A percentile compares a stretch with the other conserved stretches of the same genome.
phyloP scores from a whole-genome alignment of 805 yeast species.

The Lipomyces starkeyi region DNA sequence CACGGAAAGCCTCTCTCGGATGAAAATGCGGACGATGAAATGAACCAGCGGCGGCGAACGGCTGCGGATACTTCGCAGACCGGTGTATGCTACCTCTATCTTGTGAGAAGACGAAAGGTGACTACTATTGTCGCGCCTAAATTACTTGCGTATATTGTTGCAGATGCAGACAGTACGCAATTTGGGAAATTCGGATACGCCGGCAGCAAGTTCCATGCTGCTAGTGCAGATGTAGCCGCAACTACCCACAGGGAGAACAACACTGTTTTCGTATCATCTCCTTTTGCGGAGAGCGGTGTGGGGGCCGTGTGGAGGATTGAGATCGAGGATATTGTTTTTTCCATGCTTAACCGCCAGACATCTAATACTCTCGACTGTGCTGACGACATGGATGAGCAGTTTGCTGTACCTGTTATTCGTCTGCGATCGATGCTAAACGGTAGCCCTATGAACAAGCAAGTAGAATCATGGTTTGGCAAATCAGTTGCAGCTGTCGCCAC shows the following conservation, averaged over 20 bases:
- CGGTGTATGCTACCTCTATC: slow-evolving; percentile 53
- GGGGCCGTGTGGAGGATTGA: slow-evolving; percentile 57
- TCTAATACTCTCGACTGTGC: neutral
- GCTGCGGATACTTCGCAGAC: slow-evolving; percentile 17
- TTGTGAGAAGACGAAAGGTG: slow-evolving; percentile 16
- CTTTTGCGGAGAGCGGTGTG: slow-evolving; percentile 50
- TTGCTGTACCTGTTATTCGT: slow-evolving; percentile 17
- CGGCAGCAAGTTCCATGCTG: slow-evolving; percentile 40
- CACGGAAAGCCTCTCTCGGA: slow-evolving; percentile 41
- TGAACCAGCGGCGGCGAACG: neutral
- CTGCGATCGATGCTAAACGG: slow-evolving; percentile 20
- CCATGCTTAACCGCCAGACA: slow-evolving; percentile 4
- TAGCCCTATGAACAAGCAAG: slow-evolving; percentile 17
- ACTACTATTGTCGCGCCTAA: slow-evolving; percentile 33
- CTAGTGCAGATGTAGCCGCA: slow-evolving; percentile 19
- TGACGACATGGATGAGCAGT: neutral
- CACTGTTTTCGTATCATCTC: slow-evolving; percentile 51
- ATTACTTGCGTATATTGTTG: slow-evolving; percentile 38
- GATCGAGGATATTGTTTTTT: slow-evolving; percentile 17
- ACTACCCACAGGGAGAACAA: slow-evolving; percentile 5
- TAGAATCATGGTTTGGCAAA: slow-evolving; percentile 33
- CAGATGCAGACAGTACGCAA: slow-evolving; percentile 31
- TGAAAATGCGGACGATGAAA: slow-evolving; percentile 36
- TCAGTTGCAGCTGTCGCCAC: slow-evolving; percentile 20
- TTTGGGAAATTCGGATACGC: slow-evolving; percentile 48